Base-by-base conservation (phyloP, 2,329 filamentous ascomycete genomes). In the Arthrobotrys sinensis region DNA sequence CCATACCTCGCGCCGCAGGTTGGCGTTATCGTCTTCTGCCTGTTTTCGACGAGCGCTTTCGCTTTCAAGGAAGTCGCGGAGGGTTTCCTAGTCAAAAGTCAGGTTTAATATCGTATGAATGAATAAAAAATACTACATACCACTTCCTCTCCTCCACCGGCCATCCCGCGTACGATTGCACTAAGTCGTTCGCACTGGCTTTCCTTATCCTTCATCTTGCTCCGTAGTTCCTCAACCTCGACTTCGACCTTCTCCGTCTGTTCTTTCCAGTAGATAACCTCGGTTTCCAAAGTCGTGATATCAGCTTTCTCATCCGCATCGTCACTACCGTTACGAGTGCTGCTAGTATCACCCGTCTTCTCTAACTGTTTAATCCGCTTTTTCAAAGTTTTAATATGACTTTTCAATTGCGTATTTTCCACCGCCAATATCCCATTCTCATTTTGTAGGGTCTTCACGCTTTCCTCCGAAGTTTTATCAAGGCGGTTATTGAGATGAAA, bases 391-490 rank as follows among this genome's bases (percentile, higher is more conserved):
- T 96, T 96, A 83, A 93, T 96, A 82, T 99, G 96, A 80, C 96
- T 93, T 84, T 97, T 93, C 73, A 96, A 88, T 40, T 96, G 93
- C 2, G 95, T 90, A 52, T 97, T 89, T 78, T 93, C 93, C 0
- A 95, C 97, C 84, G 96, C 96, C 60, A 98, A 88, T 83, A 97
- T 94, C 3, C 98, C 95, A 82, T 97, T 99, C 84, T 97, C 95
- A 52, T 93, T 94, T 82, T 98, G 97, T 91, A 97, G 96, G 84
- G 97, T 95, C 85, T 97, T 97, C 83, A 99, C 91, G 80, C 94
- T 94, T 85, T 98, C 95, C 83, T 98, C 95, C 0, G 94, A 97
- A 48, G 96, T 89, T 83, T 95, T 96, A 84, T 97, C 94, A 19
- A 99, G 86, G 1, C 95, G 92, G 84, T 98, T 93, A 82, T 95